Evolutionary conservation across 257 asterid genomes (phyloP), one percentile per base, ranked within the genome.

Genomic region (Primulina tabacum): DNA sequence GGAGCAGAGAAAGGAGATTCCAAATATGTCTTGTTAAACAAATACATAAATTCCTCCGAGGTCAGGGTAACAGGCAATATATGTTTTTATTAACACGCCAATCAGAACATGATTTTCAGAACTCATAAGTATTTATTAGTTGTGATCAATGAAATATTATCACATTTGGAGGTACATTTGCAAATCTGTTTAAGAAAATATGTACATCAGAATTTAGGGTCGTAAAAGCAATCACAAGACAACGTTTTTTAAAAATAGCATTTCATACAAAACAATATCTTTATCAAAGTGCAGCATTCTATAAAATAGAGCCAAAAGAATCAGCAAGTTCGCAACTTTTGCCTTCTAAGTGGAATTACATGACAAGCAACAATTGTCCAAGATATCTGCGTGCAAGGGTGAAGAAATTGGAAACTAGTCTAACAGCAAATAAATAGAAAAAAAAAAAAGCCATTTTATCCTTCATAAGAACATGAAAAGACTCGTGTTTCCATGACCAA

Each of bases 1-100:
- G 21, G 56, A 57, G 43, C 73, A 26, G 14, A 17, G 66, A 55
- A 63, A 21, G 21, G 21, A 0, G 67, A 53, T 58, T 66, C 62
- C 72, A 34, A 43, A 24, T n/a, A 20, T 30, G 43, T 33, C 17
- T 11, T 52, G 67, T 47, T 57, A 17, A 16, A 68, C 7, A n/a
- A 52, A 53, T 11, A 38, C 50, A 75, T 4, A 34, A 30, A n/a
- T 61, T 60, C 76, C 33, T 30, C 68, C 6, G 32, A 74, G 61
- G 26, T 58, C 67, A 37, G 14, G 38, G 8, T 55, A 62, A 50
- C 32, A n/a, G 9, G 7, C 29, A 62, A 68, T 62, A 26, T n/a
- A 24, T 43, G 16, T 43, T 50, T 63, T 65, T 26, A 68, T 35
- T 50, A 65, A 43, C 37, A 43, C 2, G 21, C 35, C 59, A 76